A percentile compares a stretch with the other conserved stretches of the same genome.
Conservation (phyloP, 2,329 filamentous ascomycete genomes). For the Chaetothyriales sp. region DNA sequence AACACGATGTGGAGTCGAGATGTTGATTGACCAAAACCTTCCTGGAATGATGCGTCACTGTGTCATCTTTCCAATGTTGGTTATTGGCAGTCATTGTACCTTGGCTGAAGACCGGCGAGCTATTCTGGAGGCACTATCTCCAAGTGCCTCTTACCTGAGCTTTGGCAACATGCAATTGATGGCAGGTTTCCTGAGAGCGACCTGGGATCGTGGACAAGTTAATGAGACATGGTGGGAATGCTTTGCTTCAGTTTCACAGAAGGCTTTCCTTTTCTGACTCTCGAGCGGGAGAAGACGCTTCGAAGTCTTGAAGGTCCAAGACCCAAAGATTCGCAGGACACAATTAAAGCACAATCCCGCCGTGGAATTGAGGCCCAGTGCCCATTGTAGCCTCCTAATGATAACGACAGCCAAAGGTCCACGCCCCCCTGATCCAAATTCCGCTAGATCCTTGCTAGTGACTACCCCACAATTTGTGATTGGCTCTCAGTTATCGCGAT, state of each 20-base stretch:
- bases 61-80: not conserved
- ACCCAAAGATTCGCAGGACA: no score
- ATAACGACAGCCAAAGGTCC: no score
- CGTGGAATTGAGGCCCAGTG: no score
- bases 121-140: not conserved
- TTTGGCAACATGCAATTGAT: not conserved
- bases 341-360: no score
- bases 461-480: no score
- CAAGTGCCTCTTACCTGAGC: not conserved
- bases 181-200: not conserved
- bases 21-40: not conserved
- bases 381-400: no score
- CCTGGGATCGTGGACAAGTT: not conserved
- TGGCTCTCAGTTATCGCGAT: no score
- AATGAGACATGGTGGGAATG: not conserved
- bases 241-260: not conserved
- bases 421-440: no score
- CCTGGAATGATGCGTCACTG: not conserved
- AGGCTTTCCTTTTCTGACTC: not conserved
- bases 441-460: no score
- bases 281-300: no score
- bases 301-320: no score
- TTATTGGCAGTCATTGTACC: not conserved
- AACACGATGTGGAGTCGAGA: not conserved
- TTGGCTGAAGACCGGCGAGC: not conserved